Evolutionary conservation across 148 eudicot genomes (phyloP).

Genomic region (Rheum nobile): DNA sequence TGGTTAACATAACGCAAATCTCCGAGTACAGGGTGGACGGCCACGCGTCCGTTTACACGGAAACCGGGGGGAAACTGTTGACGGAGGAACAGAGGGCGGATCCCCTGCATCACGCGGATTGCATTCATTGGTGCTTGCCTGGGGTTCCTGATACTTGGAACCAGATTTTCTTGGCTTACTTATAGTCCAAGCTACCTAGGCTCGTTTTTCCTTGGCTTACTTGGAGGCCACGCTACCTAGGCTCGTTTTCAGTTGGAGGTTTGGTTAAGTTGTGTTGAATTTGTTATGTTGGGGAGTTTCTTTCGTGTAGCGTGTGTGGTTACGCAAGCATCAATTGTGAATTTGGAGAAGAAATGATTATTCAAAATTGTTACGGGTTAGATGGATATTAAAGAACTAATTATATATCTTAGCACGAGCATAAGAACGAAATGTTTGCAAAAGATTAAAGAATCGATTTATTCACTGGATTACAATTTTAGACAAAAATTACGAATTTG

Average conservation of each 20-base stretch:
- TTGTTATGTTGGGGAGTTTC: neutral
- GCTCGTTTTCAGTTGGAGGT: neutral
- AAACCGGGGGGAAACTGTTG: conserved; percentile 34
- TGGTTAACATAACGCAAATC: conserved; percentile 48
- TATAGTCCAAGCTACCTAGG: conserved; percentile 11
- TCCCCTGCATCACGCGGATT: conserved; percentile 44
- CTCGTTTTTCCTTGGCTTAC: conserved; percentile 35
- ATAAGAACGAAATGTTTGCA: too few species aligned
- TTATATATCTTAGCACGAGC: too few species aligned
- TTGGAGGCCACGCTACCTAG: too few species aligned
- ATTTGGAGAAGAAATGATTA: too few species aligned
- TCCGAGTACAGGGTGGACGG: conserved; percentile 54
- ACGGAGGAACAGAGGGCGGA: conserved; percentile 36
- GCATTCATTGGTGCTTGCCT: conserved; percentile 72
- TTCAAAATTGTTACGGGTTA: too few species aligned
- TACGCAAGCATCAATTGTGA: neutral
- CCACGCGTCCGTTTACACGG: conserved; percentile 41
- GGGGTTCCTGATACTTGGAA: conserved; percentile 76
- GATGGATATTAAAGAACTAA: too few species aligned
- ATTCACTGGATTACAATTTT: too few species aligned
- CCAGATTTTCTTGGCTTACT: conserved; percentile 36
- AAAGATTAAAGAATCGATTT: too few species aligned
- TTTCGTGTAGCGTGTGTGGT: neutral
- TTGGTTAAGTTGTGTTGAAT: neutral
- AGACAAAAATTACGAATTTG: too few species aligned